Evolutionary conservation across 1,284 basidiomycete genomes (phyloP), one percentile per base, ranked within the genome.

Genomic region (Apiotrichum porosum): DNA sequence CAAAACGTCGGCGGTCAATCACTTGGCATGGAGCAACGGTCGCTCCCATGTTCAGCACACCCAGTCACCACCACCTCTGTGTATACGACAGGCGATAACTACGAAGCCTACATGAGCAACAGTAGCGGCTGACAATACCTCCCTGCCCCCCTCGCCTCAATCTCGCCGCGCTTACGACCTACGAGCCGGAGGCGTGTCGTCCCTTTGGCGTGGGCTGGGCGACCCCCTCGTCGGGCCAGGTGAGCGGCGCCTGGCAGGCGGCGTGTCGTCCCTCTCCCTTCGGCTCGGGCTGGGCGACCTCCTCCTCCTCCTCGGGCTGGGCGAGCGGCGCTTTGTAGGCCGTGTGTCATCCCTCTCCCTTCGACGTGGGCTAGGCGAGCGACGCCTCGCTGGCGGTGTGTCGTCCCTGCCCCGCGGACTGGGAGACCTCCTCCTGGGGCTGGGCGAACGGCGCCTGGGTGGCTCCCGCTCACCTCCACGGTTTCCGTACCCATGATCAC

Each of bases 301-400:
- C 6, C 38, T n/a, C n/a, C n/a, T n/a, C n/a, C n/a, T n/a, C 8
- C 38, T 4, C n/a, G 21, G 19, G 21, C 22, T 26, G 28, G 28
- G 21, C 6, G 30, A 28, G 3, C 23, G 14, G 32, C 44, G 47
- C 13, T 13, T n/a, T 5, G n/a, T 28, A 5, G 32, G 35, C 3
- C n/a, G n/a, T 19, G 36, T 21, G 9, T 18, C 36, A 23, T 37
- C 36, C 18, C n/a, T 19, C 23, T 23, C 26, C 23, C 31, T 34
- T n/a, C 36, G 38, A 24, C 35, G 36, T 5, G 43, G 43, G 6
- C n/a, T n/a, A n/a, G 43, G 37, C 26, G 23, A 19, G 21, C 42
- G 42, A 19, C 46, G 31, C 19, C 34, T 15, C 5, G 45, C 36
- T 9, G 46, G 40, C 15, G 39, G 39, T 12, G 45, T 12, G 45